These are phyloP conservation scores for Gnaphalium uliginosum DNA, from an alignment of 129 eudicot species.

Conservation along the genomic window DNA sequence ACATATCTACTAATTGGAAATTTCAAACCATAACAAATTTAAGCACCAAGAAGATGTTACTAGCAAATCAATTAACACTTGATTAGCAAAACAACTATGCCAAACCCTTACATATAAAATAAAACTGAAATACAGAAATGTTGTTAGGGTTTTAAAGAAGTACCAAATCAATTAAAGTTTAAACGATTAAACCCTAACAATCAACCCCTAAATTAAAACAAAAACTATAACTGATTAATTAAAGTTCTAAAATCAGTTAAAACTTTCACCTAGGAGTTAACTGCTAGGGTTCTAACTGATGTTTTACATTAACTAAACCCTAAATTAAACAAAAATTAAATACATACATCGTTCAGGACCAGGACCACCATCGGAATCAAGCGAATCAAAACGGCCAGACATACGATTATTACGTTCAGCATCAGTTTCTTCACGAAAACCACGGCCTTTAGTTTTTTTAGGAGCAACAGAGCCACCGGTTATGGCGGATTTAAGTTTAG, in stretches of 20 bases:
- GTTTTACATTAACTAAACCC: neutral
- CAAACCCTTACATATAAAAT: neutral
- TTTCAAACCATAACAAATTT: too few species aligned
- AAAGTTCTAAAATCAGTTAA: too few species aligned
- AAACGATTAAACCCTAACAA: neutral
- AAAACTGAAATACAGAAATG: neutral
- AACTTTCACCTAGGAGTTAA: too few species aligned
- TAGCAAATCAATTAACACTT: too few species aligned
- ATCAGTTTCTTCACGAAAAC: slow-evolving; percentile 76
- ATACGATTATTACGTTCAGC: slow-evolving; percentile 67
- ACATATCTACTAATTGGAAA: too few species aligned
- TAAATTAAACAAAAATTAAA: neutral
- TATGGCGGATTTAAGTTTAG: slow-evolving; percentile 81
- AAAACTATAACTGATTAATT: too few species aligned
- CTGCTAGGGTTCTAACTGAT: neutral
- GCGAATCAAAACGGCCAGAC: slow-evolving; percentile 85
- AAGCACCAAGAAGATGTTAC: too few species aligned
- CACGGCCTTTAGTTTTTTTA: slow-evolving; percentile 90
- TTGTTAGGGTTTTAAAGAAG: neutral
- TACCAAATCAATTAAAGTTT: neutral
- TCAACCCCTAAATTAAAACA: neutral
- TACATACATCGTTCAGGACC: slow-evolving; percentile 84
- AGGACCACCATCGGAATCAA: slow-evolving; percentile 82
- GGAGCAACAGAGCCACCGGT: slow-evolving; percentile 53
- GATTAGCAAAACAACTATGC: too few species aligned